Conservation (phyloP, 2,329 filamentous ascomycete species). For the Diaporthe nobilis region DNA sequence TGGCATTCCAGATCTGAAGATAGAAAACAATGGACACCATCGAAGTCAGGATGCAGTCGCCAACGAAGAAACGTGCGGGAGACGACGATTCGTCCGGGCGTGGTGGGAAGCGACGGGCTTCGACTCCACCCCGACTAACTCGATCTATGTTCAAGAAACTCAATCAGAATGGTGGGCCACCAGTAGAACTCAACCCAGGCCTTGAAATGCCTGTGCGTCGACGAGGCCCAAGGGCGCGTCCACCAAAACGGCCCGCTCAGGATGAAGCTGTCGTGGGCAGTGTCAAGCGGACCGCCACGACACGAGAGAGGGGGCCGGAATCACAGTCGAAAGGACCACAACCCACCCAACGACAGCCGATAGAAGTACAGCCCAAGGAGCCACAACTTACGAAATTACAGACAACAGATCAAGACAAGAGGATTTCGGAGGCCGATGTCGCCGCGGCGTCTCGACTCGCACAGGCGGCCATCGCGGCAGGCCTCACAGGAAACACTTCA, state of each 20-base stretch:
- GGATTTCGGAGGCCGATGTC: neutral
- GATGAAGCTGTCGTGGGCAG: neutral
- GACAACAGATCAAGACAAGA: neutral
- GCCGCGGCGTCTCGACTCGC: conserved; percentile 1
- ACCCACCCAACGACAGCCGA: neutral
- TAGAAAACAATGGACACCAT: neutral
- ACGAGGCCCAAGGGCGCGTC: neutral
- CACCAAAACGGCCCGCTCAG: neutral
- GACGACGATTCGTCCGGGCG: neutral
- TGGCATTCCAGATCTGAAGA: neutral
- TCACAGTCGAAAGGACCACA: neutral
- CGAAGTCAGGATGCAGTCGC: neutral
- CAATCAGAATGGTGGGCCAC: neutral
- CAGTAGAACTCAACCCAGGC: conserved; percentile 27
- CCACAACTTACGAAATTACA: neutral
- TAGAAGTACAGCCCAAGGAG: neutral
- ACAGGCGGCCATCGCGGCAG: conserved; percentile 12
- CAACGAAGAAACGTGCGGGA: conserved; percentile 24
- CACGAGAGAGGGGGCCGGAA: too few relatives aligned
- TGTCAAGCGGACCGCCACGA: neutral
- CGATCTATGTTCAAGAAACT: conserved; percentile 29
- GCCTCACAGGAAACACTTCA: neutral
- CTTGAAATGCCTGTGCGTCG: conserved; percentile 13
- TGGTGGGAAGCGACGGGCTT: conserved; percentile 2
- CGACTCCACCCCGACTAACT: conserved; percentile 24